phyloP scores from a whole-genome alignment of 2,329 filamentous ascomycete species.

The Ceratocystiopsis minuta region DNA sequence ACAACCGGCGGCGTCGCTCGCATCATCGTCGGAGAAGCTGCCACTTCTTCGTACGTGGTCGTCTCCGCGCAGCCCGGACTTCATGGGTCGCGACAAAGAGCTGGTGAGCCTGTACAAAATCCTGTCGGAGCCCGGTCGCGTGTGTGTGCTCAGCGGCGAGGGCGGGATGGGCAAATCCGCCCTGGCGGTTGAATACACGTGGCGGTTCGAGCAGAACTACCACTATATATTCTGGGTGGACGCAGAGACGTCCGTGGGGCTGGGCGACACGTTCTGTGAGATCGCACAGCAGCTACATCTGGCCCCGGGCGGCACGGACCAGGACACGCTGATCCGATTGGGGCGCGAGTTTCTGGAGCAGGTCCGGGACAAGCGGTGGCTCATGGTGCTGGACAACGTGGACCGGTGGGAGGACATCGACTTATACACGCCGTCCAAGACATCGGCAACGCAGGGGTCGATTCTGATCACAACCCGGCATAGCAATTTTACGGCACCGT shows the following conservation, averaged over 20 bases:
- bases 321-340: constrained; percentile 7
- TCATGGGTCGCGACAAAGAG: constrained; percentile 8
- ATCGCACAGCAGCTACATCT: constrained; percentile 7
- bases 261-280: constrained; percentile 8
- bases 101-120: constrained; percentile 8
- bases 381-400: constrained; percentile 9
- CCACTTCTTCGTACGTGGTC: constrained; percentile 6
- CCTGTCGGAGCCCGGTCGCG: constrained; percentile 7
- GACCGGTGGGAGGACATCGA: constrained; percentile 8
- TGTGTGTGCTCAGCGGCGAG: constrained; percentile 9
- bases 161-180: constrained; percentile 11
- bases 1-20: background rate
- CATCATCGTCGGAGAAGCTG: constrained; percentile 4
- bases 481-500: constrained; percentile 7
- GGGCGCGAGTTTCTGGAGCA: constrained; percentile 7
- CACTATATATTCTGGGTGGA: constrained; percentile 13
- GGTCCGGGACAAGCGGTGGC: constrained; percentile 6
- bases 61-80: constrained; percentile 5
- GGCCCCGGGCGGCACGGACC: constrained; percentile 6
- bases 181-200: constrained; percentile 11
- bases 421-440: constrained; percentile 7
- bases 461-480: constrained; percentile 7
- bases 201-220: constrained; percentile 10
- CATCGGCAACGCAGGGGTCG: constrained; percentile 6
- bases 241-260: constrained; percentile 10